Evolutionary conservation across 768 basidiomycete species (phyloP), one percentile per base, ranked within the genome.

Genomic region (Kwoniella dendrophila): DNA sequence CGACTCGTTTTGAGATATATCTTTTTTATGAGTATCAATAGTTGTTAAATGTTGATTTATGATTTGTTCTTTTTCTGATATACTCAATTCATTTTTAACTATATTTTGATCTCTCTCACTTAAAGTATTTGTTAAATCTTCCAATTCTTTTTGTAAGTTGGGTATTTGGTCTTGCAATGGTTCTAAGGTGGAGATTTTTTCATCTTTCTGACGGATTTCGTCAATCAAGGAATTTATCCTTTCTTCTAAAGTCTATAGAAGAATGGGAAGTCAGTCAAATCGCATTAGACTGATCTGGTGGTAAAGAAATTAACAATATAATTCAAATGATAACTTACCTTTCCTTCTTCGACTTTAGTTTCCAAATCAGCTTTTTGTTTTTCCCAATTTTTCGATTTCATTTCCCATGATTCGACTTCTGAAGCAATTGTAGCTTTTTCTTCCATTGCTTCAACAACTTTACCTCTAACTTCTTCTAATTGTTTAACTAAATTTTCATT

Each of bases 401-500:
- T 54, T 60, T 70, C 67, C 66, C 48, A 70, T 47, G 60, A 63
- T 36, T 71, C 70, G 26, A 74, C 63, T 18, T 59, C 67, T 30
- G 59, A 64, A 7, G 64, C 67, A 47, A 75, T 45, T 27, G 61
- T 59, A 32, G 68, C 72, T 56, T 76, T 74, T 62, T 78, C 75
- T 55, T 76, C 72, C 72, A 74, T 71, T 3, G 74, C 55, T 36
- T 66, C 63, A 14, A 71, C 68, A n/a, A 77, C 71, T 52, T 68
- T 71, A n/a, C 66, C 71, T 41, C 76, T 56, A 11, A 79, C 69
- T 59, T 79, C 78, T 56, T 77, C 74, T 34, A 79, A 59, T 59
- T 77, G 78, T 20, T 45, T 60, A 10, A 79, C 59, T 16, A 79
- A 51, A 29, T 71, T 73, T 33, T 62, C 73, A 45, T 79, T 79